A percentile compares a stretch with the other conserved stretches of the same genome.
These are phyloP conservation scores for Aphanomyces stellatus DNA, from an alignment of 352 stramenopile species.

Conservation along the genomic window DNA sequence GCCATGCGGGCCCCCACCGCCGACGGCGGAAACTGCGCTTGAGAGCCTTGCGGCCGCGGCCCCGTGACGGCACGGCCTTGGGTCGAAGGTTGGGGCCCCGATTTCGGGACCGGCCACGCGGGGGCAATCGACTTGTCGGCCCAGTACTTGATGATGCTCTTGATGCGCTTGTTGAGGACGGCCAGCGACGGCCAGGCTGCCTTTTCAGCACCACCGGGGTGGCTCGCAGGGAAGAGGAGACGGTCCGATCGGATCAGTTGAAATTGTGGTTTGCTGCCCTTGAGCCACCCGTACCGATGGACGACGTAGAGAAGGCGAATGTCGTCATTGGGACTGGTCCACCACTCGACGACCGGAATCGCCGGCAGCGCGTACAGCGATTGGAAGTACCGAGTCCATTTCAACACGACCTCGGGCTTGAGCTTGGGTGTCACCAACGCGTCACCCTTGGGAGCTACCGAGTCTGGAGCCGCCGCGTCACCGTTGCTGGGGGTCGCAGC, in stretches of 20 bases:
- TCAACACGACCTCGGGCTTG: background rate
- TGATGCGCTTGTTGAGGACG: conserved; percentile 43
- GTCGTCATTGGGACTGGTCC: conserved; percentile 68
- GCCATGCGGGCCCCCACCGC: no score
- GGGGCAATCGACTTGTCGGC: conserved; percentile 1
- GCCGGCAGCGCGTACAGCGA: background rate
- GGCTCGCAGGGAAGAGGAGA: conserved; percentile 40
- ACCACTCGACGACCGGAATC: conserved; percentile 50
- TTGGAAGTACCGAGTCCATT: background rate
- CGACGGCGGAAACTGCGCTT: no score
- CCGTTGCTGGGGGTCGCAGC: no score
- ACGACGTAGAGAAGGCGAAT: conserved; percentile 60
- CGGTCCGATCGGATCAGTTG: conserved; percentile 30
- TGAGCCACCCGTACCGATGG: conserved; percentile 63
- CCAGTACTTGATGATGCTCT: conserved; percentile 45
- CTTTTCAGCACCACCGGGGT: conserved; percentile 28
- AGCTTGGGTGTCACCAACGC: background rate
- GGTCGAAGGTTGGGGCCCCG: background rate
- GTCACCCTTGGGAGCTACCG: background rate
- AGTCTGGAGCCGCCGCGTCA: background rate
- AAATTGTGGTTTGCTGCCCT: conserved; percentile 29
- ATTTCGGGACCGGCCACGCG: background rate
- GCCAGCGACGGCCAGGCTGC: conserved; percentile 41
- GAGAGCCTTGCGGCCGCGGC: background rate
- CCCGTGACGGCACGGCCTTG: background rate